A percentile compares a stretch with the other conserved stretches of the same genome.
These are phyloP conservation scores for Arachis stenosperma DNA, from an alignment of 306 rosid genomes.

Conservation along the genomic window DNA sequence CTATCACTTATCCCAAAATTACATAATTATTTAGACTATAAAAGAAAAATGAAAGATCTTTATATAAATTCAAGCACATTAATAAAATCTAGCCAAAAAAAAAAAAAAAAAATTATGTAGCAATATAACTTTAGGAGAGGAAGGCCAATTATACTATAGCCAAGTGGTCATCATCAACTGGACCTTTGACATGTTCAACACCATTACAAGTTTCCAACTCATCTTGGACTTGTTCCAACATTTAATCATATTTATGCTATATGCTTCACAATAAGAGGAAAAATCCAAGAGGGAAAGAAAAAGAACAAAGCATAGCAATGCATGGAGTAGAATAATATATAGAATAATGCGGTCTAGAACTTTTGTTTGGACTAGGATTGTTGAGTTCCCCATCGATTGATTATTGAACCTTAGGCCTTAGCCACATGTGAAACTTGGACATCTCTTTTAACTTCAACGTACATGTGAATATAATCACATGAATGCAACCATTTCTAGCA, in stretches of 20 bases:
- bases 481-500: conserved; percentile 6
- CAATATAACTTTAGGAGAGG: neutral
- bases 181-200: neutral
- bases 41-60: no score
- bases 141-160: neutral
- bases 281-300: neutral
- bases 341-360: neutral
- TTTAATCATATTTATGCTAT: neutral
- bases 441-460: neutral
- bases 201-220: neutral
- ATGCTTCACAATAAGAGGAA: neutral
- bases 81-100: neutral
- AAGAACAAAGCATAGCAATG: neutral
- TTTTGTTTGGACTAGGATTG: conserved; percentile 6
- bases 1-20: no score
- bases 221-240: neutral
- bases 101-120: no score
- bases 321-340: neutral
- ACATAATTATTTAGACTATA: no score
- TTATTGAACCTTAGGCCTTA: neutral
- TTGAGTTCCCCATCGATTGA: conserved; percentile 1
- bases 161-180: neutral
- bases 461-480: conserved; percentile 29
- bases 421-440: conserved; percentile 5
- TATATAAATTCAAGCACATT: neutral